Conservation (phyloP, 495 filamentous ascomycete genomes). For the Aspergillus wentii region DNA sequence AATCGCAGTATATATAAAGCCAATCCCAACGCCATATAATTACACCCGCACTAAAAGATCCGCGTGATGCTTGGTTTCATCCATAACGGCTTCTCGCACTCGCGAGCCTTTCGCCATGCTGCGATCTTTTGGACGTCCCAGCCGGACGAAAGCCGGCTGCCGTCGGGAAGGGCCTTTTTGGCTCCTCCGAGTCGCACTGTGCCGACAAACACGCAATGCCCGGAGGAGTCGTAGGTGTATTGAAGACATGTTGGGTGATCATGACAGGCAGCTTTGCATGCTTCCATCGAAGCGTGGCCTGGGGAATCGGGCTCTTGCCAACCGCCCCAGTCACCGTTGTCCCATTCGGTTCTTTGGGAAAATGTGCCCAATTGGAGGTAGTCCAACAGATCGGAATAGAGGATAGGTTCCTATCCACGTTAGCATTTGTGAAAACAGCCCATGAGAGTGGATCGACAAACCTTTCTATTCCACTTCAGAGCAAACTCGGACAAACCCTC, state of each 20-base stretch:
- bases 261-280: slow-evolving; percentile 23
- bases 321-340: slow-evolving; percentile 29
- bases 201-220: slow-evolving; percentile 21
- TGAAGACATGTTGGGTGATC: slow-evolving; percentile 19
- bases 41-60: too few species aligned
- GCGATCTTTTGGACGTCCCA: slow-evolving; percentile 29
- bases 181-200: slow-evolving; percentile 22
- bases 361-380: slow-evolving; percentile 15
- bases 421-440: too few species aligned
- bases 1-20: too few species aligned
- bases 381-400: slow-evolving; percentile 26
- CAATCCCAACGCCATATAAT: too few species aligned
- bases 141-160: slow-evolving; percentile 18
- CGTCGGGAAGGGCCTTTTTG: slow-evolving; percentile 5
- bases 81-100: slow-evolving; percentile 19
- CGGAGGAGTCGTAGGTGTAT: slow-evolving; percentile 22
- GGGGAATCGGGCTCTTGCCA: slow-evolving; percentile 18
- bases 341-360: slow-evolving; percentile 22
- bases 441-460: slow-evolving; percentile 8
- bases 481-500: slow-evolving; percentile 19
- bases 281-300: slow-evolving; percentile 19
- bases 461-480: slow-evolving; percentile 14
- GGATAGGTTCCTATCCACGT: slow-evolving; percentile 12
- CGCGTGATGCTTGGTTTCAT: slow-evolving; percentile 25
- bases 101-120: slow-evolving; percentile 12